Evolutionary conservation across 306 rosid genomes (phyloP).

Genomic region (Cicer bijugum): DNA sequence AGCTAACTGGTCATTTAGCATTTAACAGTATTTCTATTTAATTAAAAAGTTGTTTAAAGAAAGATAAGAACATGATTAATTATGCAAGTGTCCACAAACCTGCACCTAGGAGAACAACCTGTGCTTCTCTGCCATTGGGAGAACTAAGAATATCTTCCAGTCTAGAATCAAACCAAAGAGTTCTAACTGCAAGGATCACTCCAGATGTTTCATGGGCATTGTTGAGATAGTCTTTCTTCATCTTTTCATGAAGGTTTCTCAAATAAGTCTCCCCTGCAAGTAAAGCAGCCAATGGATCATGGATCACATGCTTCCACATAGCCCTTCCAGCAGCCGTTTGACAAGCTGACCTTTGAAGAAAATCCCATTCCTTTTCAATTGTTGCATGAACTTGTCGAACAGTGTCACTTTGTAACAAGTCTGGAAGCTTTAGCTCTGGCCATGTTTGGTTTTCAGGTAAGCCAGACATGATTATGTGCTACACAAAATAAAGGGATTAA

Average conservation of each 20-base stretch:
- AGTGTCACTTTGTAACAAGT: conserved; percentile 57
- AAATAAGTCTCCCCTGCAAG: conserved; percentile 85
- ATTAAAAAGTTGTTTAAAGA: conserved; percentile 11
- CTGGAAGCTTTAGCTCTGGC: conserved; percentile 83
- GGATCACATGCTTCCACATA: conserved; percentile 84
- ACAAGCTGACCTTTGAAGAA: conserved; percentile 79
- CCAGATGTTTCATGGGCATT: conserved; percentile 87
- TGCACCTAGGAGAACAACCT: conserved; percentile 94
- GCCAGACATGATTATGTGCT: conserved; percentile 61
- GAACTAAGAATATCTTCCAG: conserved; percentile 70
- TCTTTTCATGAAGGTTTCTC: conserved; percentile 83
- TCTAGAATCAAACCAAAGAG: conserved; percentile 90
- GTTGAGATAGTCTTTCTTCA: conserved; percentile 73
- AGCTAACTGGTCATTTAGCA: conserved; percentile 25
- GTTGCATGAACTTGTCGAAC: conserved; percentile 71
- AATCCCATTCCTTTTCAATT: conserved; percentile 81
- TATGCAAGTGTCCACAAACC: conserved; percentile 54
- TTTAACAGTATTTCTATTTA: conserved; percentile 13
- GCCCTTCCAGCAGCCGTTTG: conserved; percentile 98
- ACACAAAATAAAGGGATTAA: conserved; percentile 39
- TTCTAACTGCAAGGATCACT: conserved; percentile 89
- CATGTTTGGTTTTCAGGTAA: conserved; percentile 56
- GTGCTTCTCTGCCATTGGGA: conserved; percentile 62
- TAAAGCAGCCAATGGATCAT: conserved; percentile 79
- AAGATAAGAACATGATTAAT: conserved; percentile 23